Evolutionary conservation across 2,329 filamentous ascomycete genomes (phyloP), one percentile per base, ranked within the genome.

Genomic region (Plenodomus biglobosus): DNA sequence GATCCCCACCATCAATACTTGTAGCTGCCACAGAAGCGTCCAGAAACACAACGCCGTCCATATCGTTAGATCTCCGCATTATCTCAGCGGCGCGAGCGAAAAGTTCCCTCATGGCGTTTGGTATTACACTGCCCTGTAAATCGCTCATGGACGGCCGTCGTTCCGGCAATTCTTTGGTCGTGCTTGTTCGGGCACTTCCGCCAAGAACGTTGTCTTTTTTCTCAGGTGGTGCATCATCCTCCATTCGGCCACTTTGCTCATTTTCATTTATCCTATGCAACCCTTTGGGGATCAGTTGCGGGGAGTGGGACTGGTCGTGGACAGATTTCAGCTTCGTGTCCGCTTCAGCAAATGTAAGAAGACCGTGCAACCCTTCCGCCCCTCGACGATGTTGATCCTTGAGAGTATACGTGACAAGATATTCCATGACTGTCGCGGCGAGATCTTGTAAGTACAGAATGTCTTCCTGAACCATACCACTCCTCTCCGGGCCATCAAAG

Each of bases 71-170:
- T 4, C 36, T 44, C 11, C 50, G 47, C 35, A 64, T 61, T 18
- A 64, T 61, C 13, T 47, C 52, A 15, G 61, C 56, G 38, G 61
- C 61, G 6, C 58, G 52, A 1, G 56, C 45, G 24, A 63, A 63
- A 38, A 61, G 53, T n/a, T 42, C 20, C 35, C 49, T 59, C 10
- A 48, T 44, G 22, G 51, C 53, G 1, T 43, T 27, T 5, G 59
- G 56, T 15, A 62, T 17, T 5, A 61, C 52, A 13, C 24, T 48
- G 10, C 59, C 42, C 40, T 61, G 59, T 6, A 61, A 48, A n/a
- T 50, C 50, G 8, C 38, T 24, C 20, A 52, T 19, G n/a, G 51
- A 50, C 13, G 27, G 27, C 11, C 27, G 27, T 32, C 27, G 27
- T 15, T 32, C 27, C 8, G 36, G 21, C 19, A 32, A 7, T 6